Evolutionary conservation across 345 rosid genomes (phyloP), one percentile per base, ranked within the genome.

Genomic region (Melastoma malabathricum): DNA sequence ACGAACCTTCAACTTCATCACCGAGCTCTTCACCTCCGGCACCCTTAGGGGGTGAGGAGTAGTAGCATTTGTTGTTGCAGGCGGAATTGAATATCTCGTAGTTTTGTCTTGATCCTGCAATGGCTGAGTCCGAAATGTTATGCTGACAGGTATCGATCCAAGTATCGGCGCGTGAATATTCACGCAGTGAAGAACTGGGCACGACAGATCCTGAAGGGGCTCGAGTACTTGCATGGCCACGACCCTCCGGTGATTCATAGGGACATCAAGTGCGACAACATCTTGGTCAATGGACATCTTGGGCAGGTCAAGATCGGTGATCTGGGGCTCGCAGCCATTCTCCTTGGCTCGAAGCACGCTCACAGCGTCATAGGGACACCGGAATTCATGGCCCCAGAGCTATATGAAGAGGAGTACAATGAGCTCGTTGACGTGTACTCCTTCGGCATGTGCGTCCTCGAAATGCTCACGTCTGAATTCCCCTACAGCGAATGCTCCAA

Each of bases 361-460:
- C 98, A 83, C 58, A 90, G 98, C 60, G 86, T 83, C 64, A 83
- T 57, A 86, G 98, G 98, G 44, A 92, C 98, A 3, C 98, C 98
- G 13, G 98, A 92, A 29, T 92, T 87, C 68, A 92, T 92, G 98
- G 98, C 98, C 15, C 98, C 97, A 1, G 98, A 92, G 63, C 68
- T 92, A 18, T 92, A 92, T 45, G 97, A 87, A 51, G 98, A 92
- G 73, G 81, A 84, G n/a, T 92, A 92, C 69, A 75, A 83, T 50
- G 84, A 92, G 70, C 93, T 92, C 10, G 95, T 87, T 0, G 98
- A 87, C 57, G 65, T 92, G 44, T 92, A 92, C 54, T 79, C 98
- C 6, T 92, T 92, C 41, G 98, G 98, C 55, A 82, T 92, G 98
- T 87, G 98, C 52, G 68, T 87, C 52, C 54, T 92, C 23, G 97